Evolutionary conservation across 306 rosid genomes (phyloP).

Genomic region (Begonia loranthoides): DNA sequence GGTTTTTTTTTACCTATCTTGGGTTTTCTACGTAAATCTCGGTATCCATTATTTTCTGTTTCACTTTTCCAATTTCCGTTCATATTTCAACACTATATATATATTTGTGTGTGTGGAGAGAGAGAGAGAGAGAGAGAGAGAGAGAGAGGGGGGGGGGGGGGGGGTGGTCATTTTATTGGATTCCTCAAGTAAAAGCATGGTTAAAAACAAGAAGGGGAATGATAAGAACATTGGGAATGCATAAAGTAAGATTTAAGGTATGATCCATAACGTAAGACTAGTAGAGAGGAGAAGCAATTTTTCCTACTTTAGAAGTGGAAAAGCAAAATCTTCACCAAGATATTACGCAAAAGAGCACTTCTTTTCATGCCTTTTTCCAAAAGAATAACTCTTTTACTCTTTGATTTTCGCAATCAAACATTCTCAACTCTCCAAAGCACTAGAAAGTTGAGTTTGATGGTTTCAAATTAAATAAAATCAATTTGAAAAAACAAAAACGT

Average conservation of each 20-base stretch:
- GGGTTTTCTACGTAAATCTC: no score
- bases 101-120: not conserved
- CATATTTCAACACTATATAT: no score
- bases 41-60: no score
- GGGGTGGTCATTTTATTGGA: no score
- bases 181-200: not conserved
- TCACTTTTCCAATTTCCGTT: no score
- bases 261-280: conserved; percentile 56
- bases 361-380: conserved; percentile 73
- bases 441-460: conserved; percentile 46
- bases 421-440: conserved; percentile 66
- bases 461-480: conserved; percentile 29
- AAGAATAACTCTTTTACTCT: conserved; percentile 72
- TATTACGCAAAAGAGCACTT: conserved; percentile 69
- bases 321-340: conserved; percentile 78
- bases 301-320: conserved; percentile 40
- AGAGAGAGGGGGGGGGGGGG: no score
- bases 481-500: conserved; percentile 12
- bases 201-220: not conserved
- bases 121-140: not conserved
- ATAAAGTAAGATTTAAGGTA: conserved; percentile 28
- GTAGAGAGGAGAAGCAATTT: conserved; percentile 71
- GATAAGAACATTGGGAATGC: conserved; percentile 25
- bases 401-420: conserved; percentile 76
- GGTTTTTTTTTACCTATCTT: no score